Percentiles rank a stretch among this genome's conserved stretches.
Evolutionary conservation across 495 filamentous ascomycete species (phyloP).

Genomic region (Xylaria cubensis): DNA sequence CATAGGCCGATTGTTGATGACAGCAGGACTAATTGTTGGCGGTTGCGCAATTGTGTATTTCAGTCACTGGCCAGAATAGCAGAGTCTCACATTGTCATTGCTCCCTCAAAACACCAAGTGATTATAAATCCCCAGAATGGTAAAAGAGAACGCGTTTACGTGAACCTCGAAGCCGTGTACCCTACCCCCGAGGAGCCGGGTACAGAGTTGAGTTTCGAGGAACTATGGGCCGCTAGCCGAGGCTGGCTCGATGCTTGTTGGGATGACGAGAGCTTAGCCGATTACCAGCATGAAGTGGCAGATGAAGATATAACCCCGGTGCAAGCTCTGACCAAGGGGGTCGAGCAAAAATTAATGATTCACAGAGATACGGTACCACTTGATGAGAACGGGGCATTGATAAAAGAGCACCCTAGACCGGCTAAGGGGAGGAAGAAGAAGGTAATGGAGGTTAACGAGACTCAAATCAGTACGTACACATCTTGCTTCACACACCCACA

Average conservation of each 20-base stretch:
- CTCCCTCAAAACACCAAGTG: conserved; percentile 67
- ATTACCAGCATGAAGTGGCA: conserved; percentile 21
- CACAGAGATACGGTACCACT: conserved; percentile 52
- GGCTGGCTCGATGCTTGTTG: conserved; percentile 81
- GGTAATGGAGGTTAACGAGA: conserved; percentile 78
- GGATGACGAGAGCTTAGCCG: conserved; percentile 54
- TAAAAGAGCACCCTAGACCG: conserved; percentile 41
- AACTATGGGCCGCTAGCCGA: conserved; percentile 78
- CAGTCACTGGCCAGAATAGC: conserved; percentile 59
- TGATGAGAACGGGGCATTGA: conserved; percentile 59
- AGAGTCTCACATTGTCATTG: conserved; percentile 57
- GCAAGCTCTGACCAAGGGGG: conserved; percentile 34
- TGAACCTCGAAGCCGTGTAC: conserved; percentile 84
- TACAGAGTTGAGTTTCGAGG: conserved; percentile 85
- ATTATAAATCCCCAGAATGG: conserved; percentile 79
- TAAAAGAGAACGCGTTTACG: conserved; percentile 82
- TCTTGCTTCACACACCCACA: background rate
- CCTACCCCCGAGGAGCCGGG: conserved; percentile 71
- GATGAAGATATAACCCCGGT: conserved; percentile 36
- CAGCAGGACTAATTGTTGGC: conserved; percentile 92
- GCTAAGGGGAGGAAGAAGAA: conserved; percentile 67
- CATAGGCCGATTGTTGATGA: conserved; percentile 79
- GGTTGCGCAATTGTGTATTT: conserved; percentile 58
- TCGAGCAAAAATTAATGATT: conserved; percentile 52
- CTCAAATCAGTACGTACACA: conserved; percentile 74